Evolutionary conservation across 345 rosid species (phyloP).

Genomic region (Eucalyptus dawsonii): DNA sequence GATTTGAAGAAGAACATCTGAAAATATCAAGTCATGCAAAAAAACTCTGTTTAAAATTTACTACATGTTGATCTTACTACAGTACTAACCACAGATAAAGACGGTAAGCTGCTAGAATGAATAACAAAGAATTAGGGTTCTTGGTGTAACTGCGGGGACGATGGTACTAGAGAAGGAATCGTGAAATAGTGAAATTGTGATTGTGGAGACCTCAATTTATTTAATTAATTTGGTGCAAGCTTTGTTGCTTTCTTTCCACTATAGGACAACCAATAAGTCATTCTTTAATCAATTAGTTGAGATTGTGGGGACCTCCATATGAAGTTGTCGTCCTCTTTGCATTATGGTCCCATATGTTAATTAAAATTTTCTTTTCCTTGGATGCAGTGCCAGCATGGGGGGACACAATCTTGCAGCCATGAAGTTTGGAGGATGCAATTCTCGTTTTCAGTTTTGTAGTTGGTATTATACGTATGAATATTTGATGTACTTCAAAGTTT

Average conservation of each 20-base stretch:
- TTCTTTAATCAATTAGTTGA: too few relatives aligned
- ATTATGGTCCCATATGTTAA: neutral
- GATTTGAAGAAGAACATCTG: neutral
- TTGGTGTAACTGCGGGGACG: fast-evolving
- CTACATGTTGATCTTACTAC: neutral
- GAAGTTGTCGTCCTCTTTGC: too few relatives aligned
- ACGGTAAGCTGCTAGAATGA: too few relatives aligned
- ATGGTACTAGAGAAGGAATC: neutral
- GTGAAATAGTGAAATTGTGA: neutral
- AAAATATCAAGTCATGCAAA: neutral
- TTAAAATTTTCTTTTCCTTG: neutral
- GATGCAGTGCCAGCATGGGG: too few relatives aligned
- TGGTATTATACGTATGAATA: neutral
- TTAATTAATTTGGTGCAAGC: too few relatives aligned
- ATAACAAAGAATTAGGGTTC: neutral
- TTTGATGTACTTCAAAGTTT: neutral
- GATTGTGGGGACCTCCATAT: too few relatives aligned
- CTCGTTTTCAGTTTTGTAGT: neutral
- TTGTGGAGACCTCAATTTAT: neutral
- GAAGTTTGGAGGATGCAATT: neutral
- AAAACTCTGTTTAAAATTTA: neutral
- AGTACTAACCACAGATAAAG: too few relatives aligned
- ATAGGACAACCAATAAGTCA: too few relatives aligned
- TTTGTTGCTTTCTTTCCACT: too few relatives aligned
- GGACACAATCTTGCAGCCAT: too few relatives aligned